These are phyloP conservation scores for Nicotiana noctiflora DNA, from an alignment of 257 asterid species.

Conservation along the genomic window DNA sequence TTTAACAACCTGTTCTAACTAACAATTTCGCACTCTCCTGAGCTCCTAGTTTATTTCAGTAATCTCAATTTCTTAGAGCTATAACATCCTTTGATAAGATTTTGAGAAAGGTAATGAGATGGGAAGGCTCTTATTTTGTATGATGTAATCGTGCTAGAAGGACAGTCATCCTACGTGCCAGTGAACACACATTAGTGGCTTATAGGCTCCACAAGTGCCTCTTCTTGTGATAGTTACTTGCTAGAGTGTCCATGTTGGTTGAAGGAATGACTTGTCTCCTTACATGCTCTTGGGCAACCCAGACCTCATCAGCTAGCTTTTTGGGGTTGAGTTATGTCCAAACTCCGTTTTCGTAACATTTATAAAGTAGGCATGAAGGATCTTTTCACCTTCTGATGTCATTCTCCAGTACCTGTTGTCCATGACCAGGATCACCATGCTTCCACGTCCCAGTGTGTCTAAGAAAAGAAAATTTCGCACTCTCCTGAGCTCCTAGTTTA, in stretches of 20 bases:
- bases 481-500: neutral
- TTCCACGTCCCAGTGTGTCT: neutral
- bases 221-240: too few species aligned
- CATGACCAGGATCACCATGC: neutral
- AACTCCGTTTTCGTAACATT: neutral
- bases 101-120: neutral
- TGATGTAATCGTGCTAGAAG: too few species aligned
- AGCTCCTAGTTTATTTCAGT: neutral
- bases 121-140: neutral
- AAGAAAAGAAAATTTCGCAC: neutral
- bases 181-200: too few species aligned
- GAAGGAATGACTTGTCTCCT: too few species aligned
- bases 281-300: neutral
- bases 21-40: neutral
- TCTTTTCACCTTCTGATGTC: neutral
- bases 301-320: neutral
- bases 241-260: neutral
- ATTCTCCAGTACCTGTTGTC: neutral
- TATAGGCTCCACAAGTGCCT: too few species aligned
- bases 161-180: too few species aligned
- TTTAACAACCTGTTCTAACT: too few species aligned
- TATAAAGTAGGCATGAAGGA: neutral
- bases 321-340: neutral
- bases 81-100: neutral
- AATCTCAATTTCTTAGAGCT: neutral